Conservation (phyloP, 1,139 yeast species). For the Debaryomyces sp. region DNA sequence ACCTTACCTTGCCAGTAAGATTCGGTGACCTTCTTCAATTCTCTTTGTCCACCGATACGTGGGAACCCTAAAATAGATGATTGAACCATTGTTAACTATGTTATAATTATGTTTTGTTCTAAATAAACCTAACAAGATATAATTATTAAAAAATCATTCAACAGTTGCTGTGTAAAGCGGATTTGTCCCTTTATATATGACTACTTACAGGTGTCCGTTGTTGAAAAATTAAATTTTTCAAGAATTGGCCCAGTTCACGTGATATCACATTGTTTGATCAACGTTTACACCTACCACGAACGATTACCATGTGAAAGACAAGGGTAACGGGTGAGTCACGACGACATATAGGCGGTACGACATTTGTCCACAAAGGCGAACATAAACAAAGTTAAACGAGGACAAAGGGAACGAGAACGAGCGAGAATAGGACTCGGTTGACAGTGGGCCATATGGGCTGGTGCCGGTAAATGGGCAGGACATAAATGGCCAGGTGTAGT, state of each 20-base stretch:
- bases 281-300: slow-evolving; percentile 1
- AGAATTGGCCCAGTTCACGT: slow-evolving; percentile 9
- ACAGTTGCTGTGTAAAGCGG: slow-evolving; percentile 1
- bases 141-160: slow-evolving; percentile 1
- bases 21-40: slow-evolving; percentile 97
- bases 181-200: slow-evolving; percentile 8
- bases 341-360: slow-evolving; percentile 2
- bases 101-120: neutral
- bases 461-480: neutral
- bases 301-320: slow-evolving; percentile 3
- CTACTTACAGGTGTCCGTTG: slow-evolving; percentile 4
- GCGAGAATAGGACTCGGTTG: neutral
- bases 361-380: neutral
- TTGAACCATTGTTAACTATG: slow-evolving; percentile 65
- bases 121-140: slow-evolving; percentile 2
- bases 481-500: neutral
- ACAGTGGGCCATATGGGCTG: neutral
- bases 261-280: slow-evolving; percentile 5
- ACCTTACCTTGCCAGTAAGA: slow-evolving; percentile 98
- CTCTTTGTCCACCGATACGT: slow-evolving; percentile 99
- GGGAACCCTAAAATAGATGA: slow-evolving; percentile 99
- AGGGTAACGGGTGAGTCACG: neutral
- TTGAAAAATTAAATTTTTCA: slow-evolving; percentile 7
- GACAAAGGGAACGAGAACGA: neutral
- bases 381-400: slow-evolving; percentile 1